phyloP scores from a whole-genome alignment of 2,329 filamentous ascomycete genomes.

The Cladosporium austrohemisphaericum region DNA sequence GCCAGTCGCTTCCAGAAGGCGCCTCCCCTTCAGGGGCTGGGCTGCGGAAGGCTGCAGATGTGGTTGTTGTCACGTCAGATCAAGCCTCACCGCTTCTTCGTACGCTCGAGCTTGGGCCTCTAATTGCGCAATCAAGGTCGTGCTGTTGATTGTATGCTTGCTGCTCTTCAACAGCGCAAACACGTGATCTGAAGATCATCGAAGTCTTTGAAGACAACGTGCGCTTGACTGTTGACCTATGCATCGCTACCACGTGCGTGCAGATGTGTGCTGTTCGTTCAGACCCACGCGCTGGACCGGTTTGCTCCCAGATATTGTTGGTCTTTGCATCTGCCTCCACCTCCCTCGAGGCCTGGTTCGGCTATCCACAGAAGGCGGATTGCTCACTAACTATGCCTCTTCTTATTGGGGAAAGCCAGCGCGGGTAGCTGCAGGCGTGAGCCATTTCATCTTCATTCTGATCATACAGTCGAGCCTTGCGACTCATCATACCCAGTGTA shows the following conservation, averaged over 20 bases:
- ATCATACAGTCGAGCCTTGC: neutral
- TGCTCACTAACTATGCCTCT: too few relatives aligned
- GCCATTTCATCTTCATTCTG: neutral
- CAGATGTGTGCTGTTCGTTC: too few relatives aligned
- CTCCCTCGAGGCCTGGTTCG: too few relatives aligned
- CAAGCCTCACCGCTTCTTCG: conserved; percentile 16
- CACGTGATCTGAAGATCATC: neutral
- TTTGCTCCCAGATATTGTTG: too few relatives aligned
- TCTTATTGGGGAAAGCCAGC: too few relatives aligned
- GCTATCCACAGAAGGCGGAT: too few relatives aligned
- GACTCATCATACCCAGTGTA: neutral
- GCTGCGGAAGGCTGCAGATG: conserved; percentile 7
- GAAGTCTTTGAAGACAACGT: neutral
- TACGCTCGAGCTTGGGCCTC: conserved; percentile 3
- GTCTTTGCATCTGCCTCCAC: too few relatives aligned
- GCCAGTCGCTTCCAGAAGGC: conserved; percentile 15
- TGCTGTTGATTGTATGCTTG: neutral
- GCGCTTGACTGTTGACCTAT: too few relatives aligned
- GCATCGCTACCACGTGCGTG: too few relatives aligned
- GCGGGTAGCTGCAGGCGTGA: conserved; percentile 7
- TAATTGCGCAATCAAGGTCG: conserved; percentile 9
- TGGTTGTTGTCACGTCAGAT: conserved; percentile 14
- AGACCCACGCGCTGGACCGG: too few relatives aligned
- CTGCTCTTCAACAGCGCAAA: neutral
- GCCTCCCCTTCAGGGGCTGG: conserved; percentile 9